Evolutionary conservation across 306 rosid species (phyloP).

Genomic region (Cucumis sativus): Cucumber_9930_V3 NC_026655.2:2003501-2004000

Average conservation of each 20-base stretch:
- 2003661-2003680: not conserved
- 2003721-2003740: slow-evolving; percentile 31
- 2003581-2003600: slow-evolving; percentile 12
- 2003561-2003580: not conserved
- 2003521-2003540: not conserved
- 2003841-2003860: slow-evolving; percentile 44
- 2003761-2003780: slow-evolving; percentile 15
- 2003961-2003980: slow-evolving; percentile 31
- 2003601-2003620: not conserved
- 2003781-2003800: slow-evolving; percentile 26
- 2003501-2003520: not conserved
- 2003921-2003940: slow-evolving; percentile 63
- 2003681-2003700: slow-evolving; percentile 24
- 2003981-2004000: slow-evolving; percentile 46
- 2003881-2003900: slow-evolving; percentile 35
- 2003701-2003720: slow-evolving; percentile 46
- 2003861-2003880: slow-evolving; percentile 25
- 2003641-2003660: slow-evolving; percentile 6
- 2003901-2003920: slow-evolving; percentile 50
- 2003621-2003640: slow-evolving; percentile 7
- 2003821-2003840: slow-evolving; percentile 32
- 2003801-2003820: slow-evolving; percentile 40
- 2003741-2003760: slow-evolving; percentile 19
- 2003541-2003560: not conserved
- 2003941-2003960: slow-evolving; percentile 40